Percentiles rank a stretch among this genome's conserved stretches.
Evolutionary conservation across 306 rosid genomes (phyloP).

Genomic region (Hippophae gyantsensis): DNA sequence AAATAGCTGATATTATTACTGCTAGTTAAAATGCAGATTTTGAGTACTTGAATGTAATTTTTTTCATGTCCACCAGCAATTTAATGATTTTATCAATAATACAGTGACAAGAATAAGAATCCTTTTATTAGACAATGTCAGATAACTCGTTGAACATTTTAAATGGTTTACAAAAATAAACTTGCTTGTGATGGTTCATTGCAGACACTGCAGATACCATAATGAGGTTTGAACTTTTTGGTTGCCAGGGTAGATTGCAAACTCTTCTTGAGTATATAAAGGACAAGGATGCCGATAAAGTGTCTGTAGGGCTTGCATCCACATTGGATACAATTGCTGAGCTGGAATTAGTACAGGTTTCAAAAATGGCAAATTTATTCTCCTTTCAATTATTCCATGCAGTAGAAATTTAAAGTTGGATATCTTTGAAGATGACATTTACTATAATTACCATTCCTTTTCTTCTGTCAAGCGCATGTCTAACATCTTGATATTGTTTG

Average conservation of each 20-base stretch:
- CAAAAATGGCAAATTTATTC: constrained; percentile 3
- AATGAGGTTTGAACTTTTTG: constrained; percentile 13
- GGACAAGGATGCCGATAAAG: constrained; percentile 77
- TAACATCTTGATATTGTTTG: constrained; percentile 24
- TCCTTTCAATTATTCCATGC: not conserved
- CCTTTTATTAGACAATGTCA: constrained; percentile 3
- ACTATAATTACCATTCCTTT: no score
- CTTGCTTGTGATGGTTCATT: constrained; percentile 14
- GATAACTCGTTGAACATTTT: not conserved
- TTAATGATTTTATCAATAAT: constrained; percentile 2
- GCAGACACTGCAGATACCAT: constrained; percentile 20
- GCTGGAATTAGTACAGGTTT: constrained; percentile 76
- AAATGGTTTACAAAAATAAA: not conserved
- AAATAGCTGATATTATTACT: not conserved
- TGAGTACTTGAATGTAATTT: not conserved
- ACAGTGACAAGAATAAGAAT: constrained; percentile 10
- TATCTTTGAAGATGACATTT: no score
- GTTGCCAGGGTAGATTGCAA: constrained; percentile 70
- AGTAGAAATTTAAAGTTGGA: no score
- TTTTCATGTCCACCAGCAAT: no score
- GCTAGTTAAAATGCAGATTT: not conserved
- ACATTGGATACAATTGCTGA: constrained; percentile 77
- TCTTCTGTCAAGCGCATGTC: not conserved
- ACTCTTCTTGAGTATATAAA: constrained; percentile 56
- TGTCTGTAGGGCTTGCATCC: constrained; percentile 66